Evolutionary conservation across 2,329 filamentous ascomycete species (phyloP), one percentile per base, ranked within the genome.

Genomic region (Plenodomus biglobosus): DNA sequence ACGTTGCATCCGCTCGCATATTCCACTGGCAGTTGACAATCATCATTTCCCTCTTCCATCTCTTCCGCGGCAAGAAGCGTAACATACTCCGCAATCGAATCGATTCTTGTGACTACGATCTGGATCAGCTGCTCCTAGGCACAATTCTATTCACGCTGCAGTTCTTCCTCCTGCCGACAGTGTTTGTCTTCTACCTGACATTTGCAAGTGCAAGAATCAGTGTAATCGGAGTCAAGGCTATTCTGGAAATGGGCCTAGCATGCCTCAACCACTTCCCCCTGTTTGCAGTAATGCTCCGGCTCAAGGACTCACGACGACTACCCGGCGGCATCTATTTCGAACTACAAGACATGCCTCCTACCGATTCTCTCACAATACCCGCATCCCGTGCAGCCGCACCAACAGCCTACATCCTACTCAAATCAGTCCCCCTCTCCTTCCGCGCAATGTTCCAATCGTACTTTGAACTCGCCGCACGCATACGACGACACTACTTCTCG

Each of bases 11-110:
- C 8, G 94, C 94, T 2, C 87, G 94, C 42, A 97, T 99, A 64
- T 99, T 92, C 73, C 91, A 97, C 74, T 99, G 94, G 94, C 94
- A 99, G 73, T 85, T 99, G 52, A 95, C 88, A 3, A 97, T 99
- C 54, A 87, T 99, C 56, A 86, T 92, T 57, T 97, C 92, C 10
- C 84, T 99, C n/a, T 99, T 99, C 73, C 95, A 99, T 70, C 85
- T 99, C 8, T 99, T 99, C 69, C 89, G 92, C 24, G 95, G 94
- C 49, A 97, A 96, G 77, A 99, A 99, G 73, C 88, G 95, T 68
- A 99, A 99, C 61, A 87, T 99, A 15, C 82, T 99, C 18, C 88
- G 95, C 53, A 96, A 96, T 67, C 91, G 94, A 74, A 97, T 99
- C 64, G 94, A 99, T 70, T 96, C 92, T 39, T 99, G 94, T 78